Base-by-base conservation (phyloP, 345 rosid genomes). In the Eucalyptus polybractea region DNA sequence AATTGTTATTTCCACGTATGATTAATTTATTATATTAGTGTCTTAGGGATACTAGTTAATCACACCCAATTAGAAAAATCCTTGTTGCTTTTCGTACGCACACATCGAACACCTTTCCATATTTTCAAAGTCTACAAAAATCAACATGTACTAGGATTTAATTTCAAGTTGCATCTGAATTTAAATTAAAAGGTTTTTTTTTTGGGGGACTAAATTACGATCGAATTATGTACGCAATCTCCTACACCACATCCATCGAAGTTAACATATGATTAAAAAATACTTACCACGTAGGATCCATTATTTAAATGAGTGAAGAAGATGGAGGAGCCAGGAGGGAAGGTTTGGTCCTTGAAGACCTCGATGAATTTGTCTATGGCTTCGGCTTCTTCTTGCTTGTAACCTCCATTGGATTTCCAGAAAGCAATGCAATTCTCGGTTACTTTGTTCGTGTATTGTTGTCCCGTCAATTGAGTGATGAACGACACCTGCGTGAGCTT, bases 261-360 rank as follows among this genome's bases (percentile, higher is more conserved):
- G 47, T 24, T 83, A n/a, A 12, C 47, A 29, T 83, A 31, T 44
- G 86, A 42, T 21, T 8, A 42, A 21, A 24, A 62, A 21, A 56
- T 80, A 88, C 92, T 90, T 62, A 96, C 98, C 21, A 94, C 93
- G 44, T 96, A 60, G 33, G 96, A 93, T 89, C 96, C 97, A 4
- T 80, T 6, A 40, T 93, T 91, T 25, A 93, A 92, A 58, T 90
- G 92, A 13, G 97, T 94, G 90, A 97, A 96, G 88, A 95, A 93
- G 37, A 96, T 95, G 56, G 97, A 97, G 21, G 98, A 53, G 86
- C 95, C 97, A 4, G 96, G 97, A 21, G 95, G 94, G 44, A 96
- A 96, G 10, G 47, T 93, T 89, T 95, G 90, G 14, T 95, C 91
- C 89, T 95, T 94, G 93, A 97, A 96, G 65, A 93, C 88, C 88